Evolutionary conservation across 108 stramenopile species (phyloP), one percentile per base, ranked within the genome.

Genomic region (Pseudonitzschia multistriata): DNA sequence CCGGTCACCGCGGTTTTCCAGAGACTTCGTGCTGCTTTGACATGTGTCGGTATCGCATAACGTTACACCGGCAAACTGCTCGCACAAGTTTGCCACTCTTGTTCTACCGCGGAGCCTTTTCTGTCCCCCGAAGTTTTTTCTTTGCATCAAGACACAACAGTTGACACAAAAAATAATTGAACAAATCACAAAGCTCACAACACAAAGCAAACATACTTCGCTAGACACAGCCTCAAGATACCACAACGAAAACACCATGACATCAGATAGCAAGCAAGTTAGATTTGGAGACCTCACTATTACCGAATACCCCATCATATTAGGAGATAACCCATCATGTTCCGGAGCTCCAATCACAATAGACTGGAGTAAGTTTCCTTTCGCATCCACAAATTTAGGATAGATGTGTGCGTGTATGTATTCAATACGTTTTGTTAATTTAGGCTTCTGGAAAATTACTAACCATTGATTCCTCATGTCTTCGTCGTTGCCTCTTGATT

Each of bases 251-350:
- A 24, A 52, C 52, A 70, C 37, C n/a, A 59, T 59, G 52, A 24
- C 36, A 21, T n/a, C 71, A 14, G 3, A 29, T 22, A 59, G 31
- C 24, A 78, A 67, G 56, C 24, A 62, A 22, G 70, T 78, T 17
- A 25, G 31, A 15, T 79, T 73, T 31, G 62, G 62, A 31, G 42
- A 53, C 29, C 11, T 72, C 5, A 60, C 52, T 21, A 80, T 80
- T 65, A 27, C 30, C 28, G 79, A 80, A 60, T 80, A 56, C 61
- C 70, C 70, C 25, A 62, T 67, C 14, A 62, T 80, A 15, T 35
- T 80, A 55, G 74, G 79, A 11, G 79, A 80, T 17, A 71, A 80
- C 29, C 79, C 79, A 28, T 49, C 79, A 15, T 60, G 61, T 34
- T 28, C 30, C 28, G 79, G 79, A 7, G 66, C 64, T 67, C 79